These are phyloP conservation scores for Volutella citrinella DNA, from an alignment of 2,329 filamentous ascomycete species.

Conservation along the genomic window DNA sequence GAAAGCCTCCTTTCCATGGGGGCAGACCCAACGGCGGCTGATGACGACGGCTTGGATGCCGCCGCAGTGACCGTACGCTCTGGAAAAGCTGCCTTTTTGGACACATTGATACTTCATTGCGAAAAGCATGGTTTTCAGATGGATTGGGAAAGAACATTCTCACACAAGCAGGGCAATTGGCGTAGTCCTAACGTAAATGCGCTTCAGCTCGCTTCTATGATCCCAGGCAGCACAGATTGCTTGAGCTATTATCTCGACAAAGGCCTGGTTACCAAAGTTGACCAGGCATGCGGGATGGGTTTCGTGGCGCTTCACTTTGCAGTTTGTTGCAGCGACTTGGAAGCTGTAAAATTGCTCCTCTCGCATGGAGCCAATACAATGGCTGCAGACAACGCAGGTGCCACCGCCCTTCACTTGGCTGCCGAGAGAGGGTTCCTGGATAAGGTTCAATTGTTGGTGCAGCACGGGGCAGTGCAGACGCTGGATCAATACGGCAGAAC, in stretches of 20 bases:
- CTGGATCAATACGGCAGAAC: background rate
- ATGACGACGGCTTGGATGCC: background rate
- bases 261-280: background rate
- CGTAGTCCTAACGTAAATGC: background rate
- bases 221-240: background rate
- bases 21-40: background rate
- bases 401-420: slow-evolving; percentile 4
- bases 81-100: background rate
- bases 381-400: background rate
- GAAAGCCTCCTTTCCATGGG: slow-evolving; percentile 2
- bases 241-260: slow-evolving; percentile 1
- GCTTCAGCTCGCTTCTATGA: background rate
- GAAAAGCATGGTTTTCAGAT: background rate
- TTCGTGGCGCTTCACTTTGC: slow-evolving; percentile 5
- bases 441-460: background rate
- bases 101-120: background rate
- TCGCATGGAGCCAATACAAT: background rate
- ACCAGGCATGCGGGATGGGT: background rate
- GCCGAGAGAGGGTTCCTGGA: background rate
- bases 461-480: background rate
- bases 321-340: background rate
- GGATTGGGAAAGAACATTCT: background rate
- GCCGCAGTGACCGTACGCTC: accelerated
- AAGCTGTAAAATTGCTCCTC: background rate
- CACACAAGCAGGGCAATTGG: no score